phyloP scores from a whole-genome alignment of 805 yeast species.

The Wickerhamiella brachini region DNA sequence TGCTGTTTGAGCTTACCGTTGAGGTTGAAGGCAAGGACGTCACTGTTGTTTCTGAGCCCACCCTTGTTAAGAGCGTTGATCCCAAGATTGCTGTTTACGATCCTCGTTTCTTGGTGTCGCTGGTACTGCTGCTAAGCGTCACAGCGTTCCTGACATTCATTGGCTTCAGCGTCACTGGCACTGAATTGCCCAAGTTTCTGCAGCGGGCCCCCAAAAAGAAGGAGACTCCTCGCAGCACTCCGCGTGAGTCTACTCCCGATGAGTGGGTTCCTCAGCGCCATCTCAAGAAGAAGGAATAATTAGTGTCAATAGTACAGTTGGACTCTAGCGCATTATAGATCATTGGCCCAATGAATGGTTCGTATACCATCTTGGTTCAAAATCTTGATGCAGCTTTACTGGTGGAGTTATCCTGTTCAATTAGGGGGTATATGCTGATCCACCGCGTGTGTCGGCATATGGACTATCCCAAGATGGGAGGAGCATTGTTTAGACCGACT shows the following conservation, averaged over 20 bases:
- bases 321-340: too few species aligned
- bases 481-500: too few species aligned
- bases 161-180: constrained; percentile 22
- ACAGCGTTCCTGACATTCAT: constrained; percentile 39
- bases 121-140: constrained; percentile 36
- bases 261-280: constrained; percentile 4
- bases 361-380: too few species aligned
- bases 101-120: constrained; percentile 57
- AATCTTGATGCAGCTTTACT: too few species aligned
- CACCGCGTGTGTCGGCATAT: too few species aligned
- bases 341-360: too few species aligned
- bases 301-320: too few species aligned
- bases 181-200: constrained; percentile 7
- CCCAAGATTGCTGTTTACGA: constrained; percentile 54
- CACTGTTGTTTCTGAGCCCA: constrained; percentile 13
- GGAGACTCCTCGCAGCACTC: not conserved
- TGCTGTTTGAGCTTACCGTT: constrained; percentile 40
- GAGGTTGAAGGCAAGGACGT: constrained; percentile 13
- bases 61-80: constrained; percentile 40
- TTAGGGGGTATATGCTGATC: too few species aligned
- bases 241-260: not conserved
- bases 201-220: not conserved
- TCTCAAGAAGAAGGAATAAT: not conserved
- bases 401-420: too few species aligned
- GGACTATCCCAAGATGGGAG: too few species aligned